phyloP scores from a whole-genome alignment of 805 yeast genomes.

The Kluyveromyces siamensis region DNA sequence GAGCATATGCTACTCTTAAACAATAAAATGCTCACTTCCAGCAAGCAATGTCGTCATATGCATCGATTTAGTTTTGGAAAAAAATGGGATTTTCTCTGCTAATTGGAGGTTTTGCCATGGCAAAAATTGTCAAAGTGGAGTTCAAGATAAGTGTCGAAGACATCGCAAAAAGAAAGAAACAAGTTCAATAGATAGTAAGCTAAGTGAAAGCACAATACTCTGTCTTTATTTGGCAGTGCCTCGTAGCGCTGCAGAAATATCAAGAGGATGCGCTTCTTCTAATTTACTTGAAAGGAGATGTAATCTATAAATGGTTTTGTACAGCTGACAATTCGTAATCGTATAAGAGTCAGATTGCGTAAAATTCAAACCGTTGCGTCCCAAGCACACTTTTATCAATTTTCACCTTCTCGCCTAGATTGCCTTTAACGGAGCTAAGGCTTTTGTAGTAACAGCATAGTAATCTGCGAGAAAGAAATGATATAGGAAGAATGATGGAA shows the following conservation, averaged over 20 bases:
- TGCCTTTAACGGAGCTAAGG: neutral
- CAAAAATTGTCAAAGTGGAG: neutral
- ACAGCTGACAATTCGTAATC: no score
- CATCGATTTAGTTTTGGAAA: no score
- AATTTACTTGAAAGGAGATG: no score
- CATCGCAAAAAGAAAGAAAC: neutral
- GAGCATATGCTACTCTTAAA: neutral
- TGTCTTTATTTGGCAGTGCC: neutral
- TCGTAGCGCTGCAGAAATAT: no score
- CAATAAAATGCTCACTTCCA: neutral
- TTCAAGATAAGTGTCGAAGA: no score
- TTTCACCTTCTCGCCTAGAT: neutral
- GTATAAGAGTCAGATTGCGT: no score
- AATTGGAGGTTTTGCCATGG: neutral
- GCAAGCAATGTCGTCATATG: no score
- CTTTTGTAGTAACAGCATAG: neutral
- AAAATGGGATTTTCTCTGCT: no score
- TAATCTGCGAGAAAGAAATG: slow-evolving; percentile 45
- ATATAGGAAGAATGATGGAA: slow-evolving; percentile 74
- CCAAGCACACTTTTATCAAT: no score
- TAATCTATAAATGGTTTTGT: no score
- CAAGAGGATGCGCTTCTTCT: no score
- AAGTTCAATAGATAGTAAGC: neutral
- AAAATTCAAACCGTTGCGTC: no score
- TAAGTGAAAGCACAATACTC: neutral